Base-by-base conservation (phyloP, 768 basidiomycete genomes). In the Lactifluus echinatus region DNA sequence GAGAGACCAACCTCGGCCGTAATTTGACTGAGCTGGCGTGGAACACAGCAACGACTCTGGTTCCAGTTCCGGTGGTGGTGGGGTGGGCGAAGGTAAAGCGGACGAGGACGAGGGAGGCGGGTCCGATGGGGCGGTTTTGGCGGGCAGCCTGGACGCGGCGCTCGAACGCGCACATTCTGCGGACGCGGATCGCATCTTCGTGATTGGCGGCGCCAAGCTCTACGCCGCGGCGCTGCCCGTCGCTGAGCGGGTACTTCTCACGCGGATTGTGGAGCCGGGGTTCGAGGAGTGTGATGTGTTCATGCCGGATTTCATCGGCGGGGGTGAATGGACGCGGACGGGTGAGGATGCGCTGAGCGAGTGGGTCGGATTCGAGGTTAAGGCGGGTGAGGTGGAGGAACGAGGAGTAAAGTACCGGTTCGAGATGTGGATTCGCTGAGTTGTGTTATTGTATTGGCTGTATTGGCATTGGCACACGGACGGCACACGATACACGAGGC, bases 141-240 rank as follows among this genome's bases (percentile, higher is more conserved):
- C 65, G 69, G 54, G 74, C 78, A 34, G 79, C 79, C 26, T 64
- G 77, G 55, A 64, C 61, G 47, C 66, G 63, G 37, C 50, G 50
- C 54, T 29, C 43, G 61, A 36, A 61, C 56, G 37, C 31, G 63
- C 28, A 60, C 63, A 19, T 66, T 82, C 42, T 71, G 89, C 65
- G 79, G 83, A 54, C 71, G 73, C 28, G 8, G 45, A 24, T 28
- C 57, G 53, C 42, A 21, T 59, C 2, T 98, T 97, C 74, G 73
- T 97, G 63, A 96, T 96, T 31, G 96, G 96, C 31, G 96, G 96
- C n/a, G 83, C 90, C 7, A 80, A 85, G 31, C 71, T 98, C 26
- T 96, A 96, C 76, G 72, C 75, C 34, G 82, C 86, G 57, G 75
- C 84, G 12, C 77, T 96, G 34, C 62, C 64, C 7, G 60, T 78